Percentiles rank a stretch among this genome's conserved stretches.
phyloP scores from a whole-genome alignment of 306 rosid genomes.

The Acacia acuminata region DNA sequence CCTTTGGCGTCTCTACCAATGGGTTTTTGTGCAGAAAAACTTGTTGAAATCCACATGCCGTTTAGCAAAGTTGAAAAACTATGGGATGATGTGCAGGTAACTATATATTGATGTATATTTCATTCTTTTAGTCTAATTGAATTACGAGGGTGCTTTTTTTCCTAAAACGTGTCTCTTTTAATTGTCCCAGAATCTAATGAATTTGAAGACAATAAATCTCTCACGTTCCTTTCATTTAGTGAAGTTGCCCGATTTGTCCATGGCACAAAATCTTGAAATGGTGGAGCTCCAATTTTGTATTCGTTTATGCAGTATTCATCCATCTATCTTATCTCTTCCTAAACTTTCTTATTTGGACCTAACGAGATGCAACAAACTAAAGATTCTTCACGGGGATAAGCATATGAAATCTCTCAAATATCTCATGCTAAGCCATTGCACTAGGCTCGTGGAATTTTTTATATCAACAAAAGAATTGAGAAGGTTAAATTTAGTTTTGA shows the following conservation, averaged over 20 bases:
- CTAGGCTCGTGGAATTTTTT: neutral
- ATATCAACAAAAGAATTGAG: neutral
- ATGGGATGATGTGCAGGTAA: neutral
- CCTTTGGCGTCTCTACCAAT: neutral
- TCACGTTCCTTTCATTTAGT: rapidly evolving
- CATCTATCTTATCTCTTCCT: neutral
- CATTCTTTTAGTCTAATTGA: neutral
- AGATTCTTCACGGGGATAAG: neutral
- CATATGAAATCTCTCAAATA: neutral
- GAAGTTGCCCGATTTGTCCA: neutral
- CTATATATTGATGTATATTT: neutral
- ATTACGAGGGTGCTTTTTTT: neutral
- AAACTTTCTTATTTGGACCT: neutral
- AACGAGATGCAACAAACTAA: rapidly evolving
- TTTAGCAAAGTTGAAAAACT: rapidly evolving
- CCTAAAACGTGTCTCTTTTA: neutral
- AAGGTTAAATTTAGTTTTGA: neutral
- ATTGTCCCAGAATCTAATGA: neutral
- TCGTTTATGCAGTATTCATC: neutral
- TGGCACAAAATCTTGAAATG: neutral
- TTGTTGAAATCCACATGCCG: neutral
- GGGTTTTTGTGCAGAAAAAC: neutral
- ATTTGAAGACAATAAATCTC: neutral
- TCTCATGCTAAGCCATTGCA: rapidly evolving
- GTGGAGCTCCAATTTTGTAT: rapidly evolving